phyloP scores from a whole-genome alignment of 345 rosid genomes.

The Noccaea caerulescens region DNA sequence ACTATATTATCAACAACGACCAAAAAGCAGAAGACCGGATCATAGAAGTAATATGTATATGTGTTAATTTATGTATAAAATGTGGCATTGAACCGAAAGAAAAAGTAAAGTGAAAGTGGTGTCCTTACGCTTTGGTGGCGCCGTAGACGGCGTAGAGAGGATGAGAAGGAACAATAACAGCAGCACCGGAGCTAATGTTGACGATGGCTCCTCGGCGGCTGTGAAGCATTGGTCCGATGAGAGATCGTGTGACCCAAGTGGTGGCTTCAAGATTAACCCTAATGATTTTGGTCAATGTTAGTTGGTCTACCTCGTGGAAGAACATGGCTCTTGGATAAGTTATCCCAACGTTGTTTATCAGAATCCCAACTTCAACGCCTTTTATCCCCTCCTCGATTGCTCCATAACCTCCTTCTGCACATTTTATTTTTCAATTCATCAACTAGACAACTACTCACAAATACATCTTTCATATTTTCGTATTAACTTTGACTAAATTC shows the following conservation, averaged over 20 bases:
- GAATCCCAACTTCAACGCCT: conserved; percentile 68
- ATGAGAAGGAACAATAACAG: conserved; percentile 87
- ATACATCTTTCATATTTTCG: not conserved
- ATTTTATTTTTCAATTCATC: not conserved
- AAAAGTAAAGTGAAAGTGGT: conserved; percentile 1
- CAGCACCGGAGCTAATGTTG: conserved; percentile 83
- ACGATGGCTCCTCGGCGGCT: conserved; percentile 81
- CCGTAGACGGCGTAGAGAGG: conserved; percentile 88
- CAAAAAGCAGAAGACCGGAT: conserved; percentile 2
- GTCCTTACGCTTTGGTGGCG: conserved; percentile 91
- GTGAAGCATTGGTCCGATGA: conserved; percentile 63
- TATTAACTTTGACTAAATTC: not conserved
- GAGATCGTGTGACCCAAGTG: conserved; percentile 60
- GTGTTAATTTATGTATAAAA: not conserved
- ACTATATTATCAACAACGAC: conserved; percentile 10
- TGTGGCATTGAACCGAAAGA: conserved; percentile 1
- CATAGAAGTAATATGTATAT: too few species aligned
- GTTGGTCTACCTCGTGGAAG: conserved; percentile 82
- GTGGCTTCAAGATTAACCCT: conserved; percentile 73
- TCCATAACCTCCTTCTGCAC: conserved; percentile 38
- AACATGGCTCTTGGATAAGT: conserved; percentile 76
- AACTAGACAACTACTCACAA: not conserved
- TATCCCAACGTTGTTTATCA: conserved; percentile 86
- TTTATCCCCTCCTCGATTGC: conserved; percentile 55
- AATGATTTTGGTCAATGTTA: conserved; percentile 62